Evolutionary conservation across 805 yeast species (phyloP).

Genomic region (Barnettozyma pratensis): DNA sequence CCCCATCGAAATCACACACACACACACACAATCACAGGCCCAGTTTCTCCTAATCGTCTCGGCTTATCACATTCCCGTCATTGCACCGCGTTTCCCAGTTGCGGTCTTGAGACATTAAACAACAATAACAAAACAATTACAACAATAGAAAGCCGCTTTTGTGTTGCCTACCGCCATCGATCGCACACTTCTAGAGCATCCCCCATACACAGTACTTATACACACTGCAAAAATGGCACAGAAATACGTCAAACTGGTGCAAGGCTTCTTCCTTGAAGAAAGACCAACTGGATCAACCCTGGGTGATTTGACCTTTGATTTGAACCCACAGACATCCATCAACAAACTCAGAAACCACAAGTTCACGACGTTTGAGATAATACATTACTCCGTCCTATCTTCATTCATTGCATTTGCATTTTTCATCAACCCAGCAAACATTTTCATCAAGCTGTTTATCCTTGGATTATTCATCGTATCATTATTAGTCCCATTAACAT

Average conservation of each 20-base stretch:
- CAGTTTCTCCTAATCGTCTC: too few species aligned
- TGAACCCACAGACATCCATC: slow-evolving; percentile 39
- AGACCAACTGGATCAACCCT: slow-evolving; percentile 43
- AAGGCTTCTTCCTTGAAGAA: slow-evolving; percentile 49
- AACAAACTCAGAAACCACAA: slow-evolving; percentile 36
- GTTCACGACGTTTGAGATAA: slow-evolving; percentile 43
- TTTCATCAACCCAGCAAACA: slow-evolving; percentile 49
- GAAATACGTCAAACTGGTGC: slow-evolving; percentile 1
- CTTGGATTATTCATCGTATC: slow-evolving; percentile 36
- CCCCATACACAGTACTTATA: not conserved
- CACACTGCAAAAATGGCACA: not conserved
- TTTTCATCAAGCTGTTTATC: slow-evolving; percentile 31
- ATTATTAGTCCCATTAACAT: slow-evolving; percentile 66
- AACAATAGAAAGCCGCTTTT: too few species aligned
- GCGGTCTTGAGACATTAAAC: too few species aligned
- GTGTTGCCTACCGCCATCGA: too few species aligned
- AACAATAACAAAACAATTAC: too few species aligned
- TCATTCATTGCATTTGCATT: slow-evolving; percentile 55
- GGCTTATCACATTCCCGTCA: too few species aligned
- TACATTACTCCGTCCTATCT: slow-evolving; percentile 45
- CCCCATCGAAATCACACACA: too few species aligned
- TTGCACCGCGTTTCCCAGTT: too few species aligned
- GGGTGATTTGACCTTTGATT: slow-evolving; percentile 46
- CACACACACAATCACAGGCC: too few species aligned
- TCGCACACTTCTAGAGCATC: too few species aligned